phyloP scores from a whole-genome alignment of 2,329 filamentous ascomycete species.

The Fusarium burgessii region DNA sequence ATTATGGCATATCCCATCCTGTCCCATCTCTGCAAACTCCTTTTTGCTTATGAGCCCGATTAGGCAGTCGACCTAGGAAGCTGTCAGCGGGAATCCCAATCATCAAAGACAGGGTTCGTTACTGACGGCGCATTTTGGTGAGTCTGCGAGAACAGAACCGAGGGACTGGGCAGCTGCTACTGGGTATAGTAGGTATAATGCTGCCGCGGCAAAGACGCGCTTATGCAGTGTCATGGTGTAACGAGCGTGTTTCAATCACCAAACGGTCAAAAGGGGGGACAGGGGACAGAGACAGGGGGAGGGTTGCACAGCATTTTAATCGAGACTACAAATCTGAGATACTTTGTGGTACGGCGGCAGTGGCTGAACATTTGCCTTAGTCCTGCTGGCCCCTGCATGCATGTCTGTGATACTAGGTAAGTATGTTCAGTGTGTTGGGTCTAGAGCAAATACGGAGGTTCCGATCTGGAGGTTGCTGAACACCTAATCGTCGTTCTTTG shows the following conservation, averaged over 20 bases:
- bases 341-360: constrained; percentile 1
- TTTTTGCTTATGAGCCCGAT: neutral
- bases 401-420: neutral
- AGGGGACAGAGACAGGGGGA: no score
- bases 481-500: neutral
- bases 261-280: neutral
- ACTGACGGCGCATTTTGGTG: constrained; percentile 5
- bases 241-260: neutral
- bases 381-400: neutral
- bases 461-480: no score
- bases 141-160: neutral
- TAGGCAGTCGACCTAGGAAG: neutral
- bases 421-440: neutral
- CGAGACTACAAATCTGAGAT: neutral
- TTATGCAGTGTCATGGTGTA: neutral
- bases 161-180: neutral
- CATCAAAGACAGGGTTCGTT: fast-evolving
- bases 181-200: neutral
- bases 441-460: neutral
- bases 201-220: neutral
- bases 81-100: neutral
- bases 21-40: neutral
- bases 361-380: neutral
- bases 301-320: neutral
- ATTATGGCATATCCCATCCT: neutral